Percentiles rank a stretch among this genome's conserved stretches.
Conservation (phyloP, 352 stramenopile genomes). For the Pythium oligandrum region DNA sequence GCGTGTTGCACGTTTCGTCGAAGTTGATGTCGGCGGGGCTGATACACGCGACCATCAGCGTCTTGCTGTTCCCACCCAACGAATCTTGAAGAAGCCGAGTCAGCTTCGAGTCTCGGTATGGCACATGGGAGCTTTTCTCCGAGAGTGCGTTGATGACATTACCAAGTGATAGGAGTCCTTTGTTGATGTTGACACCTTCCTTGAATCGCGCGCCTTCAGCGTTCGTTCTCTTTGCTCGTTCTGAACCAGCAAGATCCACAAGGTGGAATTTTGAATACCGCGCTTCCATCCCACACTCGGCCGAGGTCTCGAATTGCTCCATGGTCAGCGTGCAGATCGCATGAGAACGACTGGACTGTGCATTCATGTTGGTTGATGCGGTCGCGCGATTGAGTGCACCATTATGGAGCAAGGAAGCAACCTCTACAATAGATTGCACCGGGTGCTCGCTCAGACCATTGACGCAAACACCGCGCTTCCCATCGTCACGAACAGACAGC, state of each 20-base stretch:
- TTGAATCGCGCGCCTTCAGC: slow-evolving; percentile 83
- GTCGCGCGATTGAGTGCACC: slow-evolving; percentile 50
- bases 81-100: slow-evolving; percentile 87
- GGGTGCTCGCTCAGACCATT: slow-evolving; percentile 73
- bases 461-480: slow-evolving; percentile 88
- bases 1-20: slow-evolving; percentile 95
- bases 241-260: slow-evolving; percentile 94
- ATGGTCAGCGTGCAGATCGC: slow-evolving; percentile 88
- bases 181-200: slow-evolving; percentile 94
- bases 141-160: slow-evolving; percentile 94
- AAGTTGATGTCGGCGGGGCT: slow-evolving; percentile 80
- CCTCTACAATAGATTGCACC: slow-evolving; percentile 51
- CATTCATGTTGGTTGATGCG: slow-evolving; percentile 71
- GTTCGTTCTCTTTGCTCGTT: slow-evolving; percentile 89
- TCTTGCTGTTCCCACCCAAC: slow-evolving; percentile 89
- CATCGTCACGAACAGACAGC: slow-evolving; percentile 82
- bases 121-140: slow-evolving; percentile 67
- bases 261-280: slow-evolving; percentile 89
- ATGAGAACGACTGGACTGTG: slow-evolving; percentile 79
- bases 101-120: slow-evolving; percentile 90
- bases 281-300: slow-evolving; percentile 25
- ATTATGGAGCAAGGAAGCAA: slow-evolving; percentile 35
- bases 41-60: slow-evolving; percentile 86
- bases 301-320: slow-evolving; percentile 46
- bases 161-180: slow-evolving; percentile 90